Conservation (phyloP, 345 rosid genomes). For the Camelina neglecta region DNA sequence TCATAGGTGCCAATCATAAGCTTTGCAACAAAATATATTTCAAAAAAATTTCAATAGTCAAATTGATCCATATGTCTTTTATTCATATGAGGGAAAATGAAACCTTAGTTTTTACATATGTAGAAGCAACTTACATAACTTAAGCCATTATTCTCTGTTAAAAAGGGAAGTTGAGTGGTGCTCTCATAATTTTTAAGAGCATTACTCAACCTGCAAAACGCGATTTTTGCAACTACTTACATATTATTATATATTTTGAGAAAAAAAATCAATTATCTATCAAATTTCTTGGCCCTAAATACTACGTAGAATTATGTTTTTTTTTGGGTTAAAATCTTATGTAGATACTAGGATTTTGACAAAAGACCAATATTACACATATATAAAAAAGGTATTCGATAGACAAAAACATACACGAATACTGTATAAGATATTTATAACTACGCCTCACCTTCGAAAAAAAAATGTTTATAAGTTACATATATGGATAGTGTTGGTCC, state of each 20-base stretch:
- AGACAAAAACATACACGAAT: neutral
- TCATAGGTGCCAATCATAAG: neutral
- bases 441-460: neutral
- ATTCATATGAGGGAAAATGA: no score
- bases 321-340: neutral
- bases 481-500: slow-evolving; percentile 11
- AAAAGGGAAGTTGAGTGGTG: neutral
- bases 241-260: no score
- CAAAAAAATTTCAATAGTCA: neutral
- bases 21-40: neutral
- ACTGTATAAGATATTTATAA: neutral
- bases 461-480: neutral
- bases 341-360: neutral
- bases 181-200: neutral
- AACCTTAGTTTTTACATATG: neutral
- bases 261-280: no score
- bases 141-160: no score
- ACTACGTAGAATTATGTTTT: neutral
- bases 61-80: neutral
- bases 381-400: neutral
- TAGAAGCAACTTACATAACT: neutral
- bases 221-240: no score
- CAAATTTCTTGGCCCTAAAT: neutral
- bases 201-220: no score
- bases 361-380: neutral